Evolutionary conservation across 768 basidiomycete genomes (phyloP), one percentile per base, ranked within the genome.

Genomic region (Russula emetica): DNA sequence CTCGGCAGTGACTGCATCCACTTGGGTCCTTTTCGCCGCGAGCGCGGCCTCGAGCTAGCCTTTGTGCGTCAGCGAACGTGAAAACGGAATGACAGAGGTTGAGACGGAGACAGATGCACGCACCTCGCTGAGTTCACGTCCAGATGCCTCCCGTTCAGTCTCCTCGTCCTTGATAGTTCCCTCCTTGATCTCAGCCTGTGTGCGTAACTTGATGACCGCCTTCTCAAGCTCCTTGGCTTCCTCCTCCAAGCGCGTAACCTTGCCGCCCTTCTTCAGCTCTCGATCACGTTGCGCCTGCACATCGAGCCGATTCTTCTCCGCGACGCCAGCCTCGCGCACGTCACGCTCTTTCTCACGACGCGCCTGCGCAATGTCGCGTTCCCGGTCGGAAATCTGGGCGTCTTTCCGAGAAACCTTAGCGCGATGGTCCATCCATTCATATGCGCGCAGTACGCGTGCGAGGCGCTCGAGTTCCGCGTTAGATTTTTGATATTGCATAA

Each of bases 261-360:
- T 97, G 1, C 97, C 97, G 1, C 94, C 95, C 72, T 97, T 98
- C 71, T 84, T 85, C 73, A 94, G 80, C 75, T 99, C 97, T 69
- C 84, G 84, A 57, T 98, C 92, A 32, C 93, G 78, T 72, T 85
- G 83, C 76, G 84, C 84, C 63, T 83, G 81, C 26, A 98, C 90
- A 22, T 81, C 80, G 45, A 75, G 77, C 50, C 82, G 73, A 66
- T 88, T 86, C 67, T 80, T 83, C 75, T 94, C 90, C 10, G 88
- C 87, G 0, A 79, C 82, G 57, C 81, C 78, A 28, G 77, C 75
- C 60, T 90, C 90, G 55, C 79, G 78, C 45, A 73, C 67, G 47
- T 82, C 78, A 47, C 80, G 80, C 67, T 82, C 79, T 68, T 77
- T 83, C 40, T 78, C 75, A 62, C 79, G 79, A 56, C 83, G 76